Base-by-base conservation (phyloP, 2,329 filamentous ascomycete species). In the Neonectria sp. region DNA sequence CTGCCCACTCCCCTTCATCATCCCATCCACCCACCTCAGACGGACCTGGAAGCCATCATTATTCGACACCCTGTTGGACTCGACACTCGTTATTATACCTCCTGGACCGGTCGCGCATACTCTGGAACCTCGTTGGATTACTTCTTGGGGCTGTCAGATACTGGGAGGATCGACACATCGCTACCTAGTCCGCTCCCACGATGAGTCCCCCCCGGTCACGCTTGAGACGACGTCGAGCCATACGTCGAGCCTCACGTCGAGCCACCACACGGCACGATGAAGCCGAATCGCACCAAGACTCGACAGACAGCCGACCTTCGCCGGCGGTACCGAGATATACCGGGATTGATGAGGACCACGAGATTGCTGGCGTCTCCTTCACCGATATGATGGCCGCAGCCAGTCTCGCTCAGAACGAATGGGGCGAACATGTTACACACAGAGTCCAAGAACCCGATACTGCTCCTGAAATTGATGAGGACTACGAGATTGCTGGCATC, bases 11-110 rank as follows among this genome's bases (percentile, higher is more conserved):
- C 55, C 52, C 55, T 63, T 68, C 58, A 59, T 58, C 67, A 52
- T 55, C 52, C 33, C 25, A 59, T 71, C 63, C 63, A 58, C 60
- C 62, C 66, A 57, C 64, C 64, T 60, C 53, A 49, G 24, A 49
- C 51, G 31, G 43, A 51, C 61, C 31, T 49, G 35, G 51, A 61
- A 21, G 58, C 59, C 55, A 64, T 64, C 49, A 31, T 56, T 49
- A 64, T 53, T 40, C 35, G 46, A 55, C 53, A 31, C 35, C n/a
- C 9, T 31, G 3, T 29, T 46, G 49, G 46, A 43, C 52, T 33
- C 27, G 27, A 61, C 51, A 46, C 61, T 62, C 53, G 52, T 29
- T 24, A 21, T 49, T 43, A 3, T n/a, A 46, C 27, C 48, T 31
- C 31, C 35, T 60, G 55, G 31, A 48, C 29, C 58, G 46, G 65